Conservation (phyloP, 2,329 filamentous ascomycete species). For the Xylariaceae sp. region DNA sequence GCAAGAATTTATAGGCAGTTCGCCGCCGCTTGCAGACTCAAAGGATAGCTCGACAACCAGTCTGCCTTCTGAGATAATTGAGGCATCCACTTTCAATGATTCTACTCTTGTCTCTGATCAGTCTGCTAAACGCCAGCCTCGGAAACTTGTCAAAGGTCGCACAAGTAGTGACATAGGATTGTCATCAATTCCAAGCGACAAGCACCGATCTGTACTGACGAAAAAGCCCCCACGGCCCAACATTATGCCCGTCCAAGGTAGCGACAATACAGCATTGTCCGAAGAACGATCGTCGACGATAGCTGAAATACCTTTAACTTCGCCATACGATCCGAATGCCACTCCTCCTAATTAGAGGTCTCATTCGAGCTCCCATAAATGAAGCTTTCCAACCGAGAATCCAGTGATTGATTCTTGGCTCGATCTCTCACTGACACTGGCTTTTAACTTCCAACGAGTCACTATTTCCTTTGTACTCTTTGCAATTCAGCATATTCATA, state of each 20-base stretch:
- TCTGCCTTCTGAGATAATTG: constrained; percentile 16
- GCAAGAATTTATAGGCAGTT: constrained; percentile 15
- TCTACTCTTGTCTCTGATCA: too few relatives aligned
- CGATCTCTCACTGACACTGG: not conserved
- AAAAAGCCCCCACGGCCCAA: constrained; percentile 37
- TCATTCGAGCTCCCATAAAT: too few relatives aligned
- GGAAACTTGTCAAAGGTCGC: constrained; percentile 41
- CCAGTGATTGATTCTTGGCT: too few relatives aligned
- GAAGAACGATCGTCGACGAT: not conserved
- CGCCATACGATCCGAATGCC: too few relatives aligned
- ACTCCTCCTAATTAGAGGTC: too few relatives aligned
- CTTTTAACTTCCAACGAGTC: not conserved
- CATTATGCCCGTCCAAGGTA: constrained; percentile 17
- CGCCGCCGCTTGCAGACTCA: constrained; percentile 22
- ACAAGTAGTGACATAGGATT: constrained; percentile 33
- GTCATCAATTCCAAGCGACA: constrained; percentile 25
- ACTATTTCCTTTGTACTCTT: not conserved
- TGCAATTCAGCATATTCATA: constrained; percentile 1
- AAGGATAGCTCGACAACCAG: constrained; percentile 23
- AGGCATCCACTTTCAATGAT: too few relatives aligned
- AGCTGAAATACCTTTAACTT: not conserved
- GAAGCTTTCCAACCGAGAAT: too few relatives aligned
- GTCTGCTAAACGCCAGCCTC: constrained; percentile 29
- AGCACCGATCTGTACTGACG: constrained; percentile 31
- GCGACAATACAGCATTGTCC: not conserved